Percentiles rank a stretch among this genome's conserved stretches.
Evolutionary conservation across 2,329 filamentous ascomycete species (phyloP).

Genomic region (Fusarium napiforme): DNA sequence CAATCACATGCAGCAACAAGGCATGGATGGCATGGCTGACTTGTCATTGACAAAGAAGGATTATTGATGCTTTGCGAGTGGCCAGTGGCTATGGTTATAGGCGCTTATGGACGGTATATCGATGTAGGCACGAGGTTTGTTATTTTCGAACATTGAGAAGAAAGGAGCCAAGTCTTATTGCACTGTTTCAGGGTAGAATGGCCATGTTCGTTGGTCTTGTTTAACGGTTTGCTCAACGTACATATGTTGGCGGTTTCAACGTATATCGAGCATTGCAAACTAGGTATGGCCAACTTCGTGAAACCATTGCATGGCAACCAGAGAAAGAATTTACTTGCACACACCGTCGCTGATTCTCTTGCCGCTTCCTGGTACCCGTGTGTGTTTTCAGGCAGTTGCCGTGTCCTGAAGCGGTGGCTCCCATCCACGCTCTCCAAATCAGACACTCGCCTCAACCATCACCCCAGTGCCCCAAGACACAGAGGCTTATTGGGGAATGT

Average conservation of each 20-base stretch:
- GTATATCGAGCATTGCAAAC: background rate
- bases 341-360: background rate
- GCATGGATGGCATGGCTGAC: conserved; percentile 1
- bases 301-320: background rate
- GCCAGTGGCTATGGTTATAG: background rate
- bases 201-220: background rate
- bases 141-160: background rate
- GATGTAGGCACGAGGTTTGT: too few relatives aligned
- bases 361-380: background rate
- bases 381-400: background rate
- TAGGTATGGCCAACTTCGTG: background rate
- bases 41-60: background rate
- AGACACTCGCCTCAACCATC: background rate
- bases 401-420: too few relatives aligned
- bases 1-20: conserved; percentile 22
- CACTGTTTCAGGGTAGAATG: background rate
- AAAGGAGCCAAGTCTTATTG: background rate
- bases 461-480: background rate
- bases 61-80: background rate
- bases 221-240: background rate
- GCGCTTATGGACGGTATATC: background rate
- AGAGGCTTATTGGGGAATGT: too few relatives aligned
- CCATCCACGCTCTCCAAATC: background rate
- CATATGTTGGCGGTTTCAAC: background rate
- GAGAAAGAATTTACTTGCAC: background rate